These are phyloP conservation scores for Arachis monticola DNA, from an alignment of 331 rosid genomes.

Conservation along the genomic window DNA sequence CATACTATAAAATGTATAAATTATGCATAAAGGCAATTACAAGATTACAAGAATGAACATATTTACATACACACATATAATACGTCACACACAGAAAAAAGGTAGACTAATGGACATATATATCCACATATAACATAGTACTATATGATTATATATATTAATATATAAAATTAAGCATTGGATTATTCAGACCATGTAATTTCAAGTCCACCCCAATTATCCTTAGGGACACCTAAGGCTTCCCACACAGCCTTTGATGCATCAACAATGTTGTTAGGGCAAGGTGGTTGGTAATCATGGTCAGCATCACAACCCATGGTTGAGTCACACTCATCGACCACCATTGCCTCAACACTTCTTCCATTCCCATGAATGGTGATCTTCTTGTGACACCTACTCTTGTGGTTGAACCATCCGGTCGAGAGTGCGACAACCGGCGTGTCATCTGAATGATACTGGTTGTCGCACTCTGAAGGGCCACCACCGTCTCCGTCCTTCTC, in stretches of 20 bases:
- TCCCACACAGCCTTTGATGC: conserved; percentile 53
- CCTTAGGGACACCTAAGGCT: conserved; percentile 37
- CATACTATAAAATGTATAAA: no score
- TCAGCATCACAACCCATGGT: conserved; percentile 41
- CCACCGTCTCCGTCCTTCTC: conserved; percentile 40
- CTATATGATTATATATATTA: no score
- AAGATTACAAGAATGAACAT: no score
- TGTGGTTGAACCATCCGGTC: conserved; percentile 43
- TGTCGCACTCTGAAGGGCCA: conserved; percentile 42
- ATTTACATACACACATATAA: no score
- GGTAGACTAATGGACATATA: no score
- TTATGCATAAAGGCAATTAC: no score
- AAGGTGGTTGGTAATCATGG: conserved; percentile 46
- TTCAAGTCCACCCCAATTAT: conserved; percentile 29
- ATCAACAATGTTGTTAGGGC: conserved; percentile 49
- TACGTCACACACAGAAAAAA: no score
- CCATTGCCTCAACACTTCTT: conserved; percentile 42
- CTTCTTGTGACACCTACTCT: conserved; percentile 38
- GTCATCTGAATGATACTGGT: conserved; percentile 42
- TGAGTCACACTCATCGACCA: conserved; percentile 53
- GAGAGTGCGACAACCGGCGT: conserved; percentile 37
- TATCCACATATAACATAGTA: no score
- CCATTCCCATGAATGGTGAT: conserved; percentile 41
- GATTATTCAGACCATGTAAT: conserved; percentile 25
- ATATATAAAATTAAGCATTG: no score